These are phyloP conservation scores for Cyberlindnera euphorbiiphila DNA, from an alignment of 805 yeast species.

Conservation along the genomic window DNA sequence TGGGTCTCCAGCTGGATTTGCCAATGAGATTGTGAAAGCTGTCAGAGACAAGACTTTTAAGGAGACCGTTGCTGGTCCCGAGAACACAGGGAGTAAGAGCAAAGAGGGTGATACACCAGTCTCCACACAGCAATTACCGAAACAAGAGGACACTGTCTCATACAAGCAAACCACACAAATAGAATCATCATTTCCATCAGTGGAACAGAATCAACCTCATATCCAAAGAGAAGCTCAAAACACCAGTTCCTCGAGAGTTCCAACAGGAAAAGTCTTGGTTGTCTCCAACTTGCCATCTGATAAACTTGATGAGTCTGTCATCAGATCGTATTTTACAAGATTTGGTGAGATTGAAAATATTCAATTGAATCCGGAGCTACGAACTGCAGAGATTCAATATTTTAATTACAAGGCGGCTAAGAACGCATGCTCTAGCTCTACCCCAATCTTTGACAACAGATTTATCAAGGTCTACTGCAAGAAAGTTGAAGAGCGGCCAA, in stretches of 20 bases:
- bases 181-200: background rate
- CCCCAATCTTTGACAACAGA: constrained; percentile 44
- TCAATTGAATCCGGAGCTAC: constrained; percentile 24
- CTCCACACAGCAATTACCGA: constrained; percentile 10
- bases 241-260: constrained; percentile 12
- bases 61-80: background rate
- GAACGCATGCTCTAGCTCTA: constrained; percentile 41
- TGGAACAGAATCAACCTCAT: background rate
- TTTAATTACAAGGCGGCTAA: constrained; percentile 35
- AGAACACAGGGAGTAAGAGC: too few relatives aligned
- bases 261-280: constrained; percentile 26
- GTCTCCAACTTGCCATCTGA: constrained; percentile 43
- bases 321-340: constrained; percentile 36
- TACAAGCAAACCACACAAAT: background rate
- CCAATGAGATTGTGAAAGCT: constrained; percentile 29
- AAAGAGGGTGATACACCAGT: constrained; percentile 13
- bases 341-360: constrained; percentile 38
- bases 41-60: constrained; percentile 12
- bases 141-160: too few relatives aligned
- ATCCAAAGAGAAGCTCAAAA: constrained; percentile 11
- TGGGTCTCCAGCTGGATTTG: constrained; percentile 22
- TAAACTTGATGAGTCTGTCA: constrained; percentile 31
- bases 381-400: constrained; percentile 38
- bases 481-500: constrained; percentile 15
- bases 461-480: constrained; percentile 44